phyloP scores from a whole-genome alignment of 2,329 filamentous ascomycete genomes.

The Paracamarosporium sp. region DNA sequence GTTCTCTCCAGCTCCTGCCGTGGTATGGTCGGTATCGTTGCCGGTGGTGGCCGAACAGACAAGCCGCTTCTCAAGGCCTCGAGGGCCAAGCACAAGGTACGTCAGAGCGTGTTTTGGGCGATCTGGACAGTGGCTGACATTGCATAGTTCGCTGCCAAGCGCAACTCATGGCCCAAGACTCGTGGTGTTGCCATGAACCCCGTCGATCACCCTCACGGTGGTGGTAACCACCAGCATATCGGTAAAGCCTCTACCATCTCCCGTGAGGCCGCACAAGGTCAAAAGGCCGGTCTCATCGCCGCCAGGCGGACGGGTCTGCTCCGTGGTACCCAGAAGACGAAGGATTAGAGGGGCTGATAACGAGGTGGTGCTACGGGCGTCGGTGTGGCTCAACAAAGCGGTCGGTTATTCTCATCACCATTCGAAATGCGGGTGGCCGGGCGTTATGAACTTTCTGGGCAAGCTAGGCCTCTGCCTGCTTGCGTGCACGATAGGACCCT shows the following conservation, averaged over 20 bases:
- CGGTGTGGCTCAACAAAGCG: constrained; percentile 38
- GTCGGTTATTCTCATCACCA: constrained; percentile 47
- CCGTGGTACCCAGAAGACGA: constrained; percentile 99
- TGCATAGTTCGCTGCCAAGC: constrained; percentile 90
- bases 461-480: constrained; percentile 41
- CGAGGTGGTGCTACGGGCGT: constrained; percentile 32
- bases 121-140: constrained; percentile 1
- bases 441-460: constrained; percentile 37
- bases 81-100: constrained; percentile 92
- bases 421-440: constrained; percentile 45
- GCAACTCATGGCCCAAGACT: constrained; percentile 99
- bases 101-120: neutral
- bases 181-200: constrained; percentile 99
- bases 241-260: constrained; percentile 99
- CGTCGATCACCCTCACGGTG: constrained; percentile 83
- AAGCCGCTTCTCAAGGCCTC: constrained; percentile 99
- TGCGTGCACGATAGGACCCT: constrained; percentile 44
- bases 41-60: constrained; percentile 98
- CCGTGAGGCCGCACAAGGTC: constrained; percentile 95
- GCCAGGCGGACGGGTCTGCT: constrained; percentile 99
- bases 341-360: constrained; percentile 67
- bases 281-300: constrained; percentile 99
- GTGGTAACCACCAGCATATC: constrained; percentile 99
- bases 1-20: constrained; percentile 88
- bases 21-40: constrained; percentile 99